A percentile compares a stretch with the other conserved stretches of the same genome.
phyloP scores from a whole-genome alignment of 306 rosid genomes.

The Lagenaria siceraria region DNA sequence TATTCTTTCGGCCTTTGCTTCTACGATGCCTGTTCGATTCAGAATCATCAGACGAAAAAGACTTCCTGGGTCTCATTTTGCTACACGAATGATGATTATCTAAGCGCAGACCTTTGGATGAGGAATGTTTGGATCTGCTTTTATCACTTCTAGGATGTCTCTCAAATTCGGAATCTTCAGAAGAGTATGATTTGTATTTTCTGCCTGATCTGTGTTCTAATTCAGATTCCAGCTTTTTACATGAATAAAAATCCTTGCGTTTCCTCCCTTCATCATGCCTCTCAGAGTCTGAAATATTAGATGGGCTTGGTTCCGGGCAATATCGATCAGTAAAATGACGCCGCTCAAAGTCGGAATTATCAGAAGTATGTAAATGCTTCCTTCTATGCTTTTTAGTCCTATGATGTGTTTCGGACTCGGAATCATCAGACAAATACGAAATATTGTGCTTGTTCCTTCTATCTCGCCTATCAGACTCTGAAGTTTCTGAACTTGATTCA shows the following conservation, averaged over 20 bases:
- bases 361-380: constrained; percentile 22
- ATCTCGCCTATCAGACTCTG: constrained; percentile 19
- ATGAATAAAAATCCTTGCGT: background rate
- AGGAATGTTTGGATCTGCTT: constrained; percentile 16
- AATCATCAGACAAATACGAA: constrained; percentile 6
- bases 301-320: constrained; percentile 30
- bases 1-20: constrained; percentile 12
- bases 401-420: constrained; percentile 7
- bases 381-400: constrained; percentile 17
- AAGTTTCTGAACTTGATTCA: constrained; percentile 39
- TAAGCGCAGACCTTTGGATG: background rate
- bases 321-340: constrained; percentile 13
- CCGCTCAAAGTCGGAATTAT: constrained; percentile 26
- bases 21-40: background rate
- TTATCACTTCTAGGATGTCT: constrained; percentile 21
- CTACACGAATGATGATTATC: constrained; percentile 5
- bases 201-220: constrained; percentile 11
- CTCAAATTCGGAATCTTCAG: constrained; percentile 29
- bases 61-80: background rate
- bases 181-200: constrained; percentile 16
- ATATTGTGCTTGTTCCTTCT: constrained; percentile 6
- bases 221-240: constrained; percentile 11
- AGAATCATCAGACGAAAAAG: constrained; percentile 6
- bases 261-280: constrained; percentile 14
- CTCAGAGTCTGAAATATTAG: constrained; percentile 22